phyloP scores from a whole-genome alignment of 768 basidiomycete genomes.

The Lentinula lateritia region DNA sequence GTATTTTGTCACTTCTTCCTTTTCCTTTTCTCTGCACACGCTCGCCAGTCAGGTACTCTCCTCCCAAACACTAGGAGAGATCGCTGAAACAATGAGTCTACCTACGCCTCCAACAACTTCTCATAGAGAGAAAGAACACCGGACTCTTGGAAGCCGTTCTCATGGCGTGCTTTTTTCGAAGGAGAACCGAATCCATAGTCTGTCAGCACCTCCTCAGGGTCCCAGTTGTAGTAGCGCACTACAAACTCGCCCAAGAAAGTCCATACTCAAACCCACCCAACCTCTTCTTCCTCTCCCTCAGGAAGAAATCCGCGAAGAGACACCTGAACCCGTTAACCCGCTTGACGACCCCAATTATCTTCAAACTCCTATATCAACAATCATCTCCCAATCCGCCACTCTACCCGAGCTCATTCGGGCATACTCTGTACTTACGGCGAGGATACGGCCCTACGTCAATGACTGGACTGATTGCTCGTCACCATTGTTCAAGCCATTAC shows the following conservation, averaged over 20 bases:
- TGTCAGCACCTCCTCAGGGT: constrained; percentile 23
- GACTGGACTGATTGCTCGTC: constrained; percentile 53
- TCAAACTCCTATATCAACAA: constrained; percentile 53
- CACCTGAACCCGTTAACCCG: constrained; percentile 74
- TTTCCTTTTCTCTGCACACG: not conserved
- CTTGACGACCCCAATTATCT: constrained; percentile 61
- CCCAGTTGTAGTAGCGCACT: constrained; percentile 24
- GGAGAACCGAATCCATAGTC: constrained; percentile 40
- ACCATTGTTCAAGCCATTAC: constrained; percentile 69
- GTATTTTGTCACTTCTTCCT: not conserved
- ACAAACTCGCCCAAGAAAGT: constrained; percentile 45
- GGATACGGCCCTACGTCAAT: constrained; percentile 46
- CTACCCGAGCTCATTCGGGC: constrained; percentile 64
- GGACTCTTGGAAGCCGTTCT: constrained; percentile 23
- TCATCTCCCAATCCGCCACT: constrained; percentile 43
- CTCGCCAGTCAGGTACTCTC: constrained; percentile 9
- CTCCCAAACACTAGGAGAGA: constrained; percentile 1
- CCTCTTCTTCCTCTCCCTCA: constrained; percentile 34
- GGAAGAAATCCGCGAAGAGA: constrained; percentile 49
- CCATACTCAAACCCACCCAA: constrained; percentile 60
- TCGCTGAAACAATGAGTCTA: constrained; percentile 34
- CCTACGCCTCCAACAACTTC: constrained; percentile 58
- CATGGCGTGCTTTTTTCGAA: constrained; percentile 49
- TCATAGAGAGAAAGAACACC: constrained; percentile 53
- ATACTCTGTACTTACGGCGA: constrained; percentile 63